These are phyloP conservation scores for Chrysanthemum lavandulifolium DNA, from an alignment of 129 eudicot species.

Conservation along the genomic window DNA sequence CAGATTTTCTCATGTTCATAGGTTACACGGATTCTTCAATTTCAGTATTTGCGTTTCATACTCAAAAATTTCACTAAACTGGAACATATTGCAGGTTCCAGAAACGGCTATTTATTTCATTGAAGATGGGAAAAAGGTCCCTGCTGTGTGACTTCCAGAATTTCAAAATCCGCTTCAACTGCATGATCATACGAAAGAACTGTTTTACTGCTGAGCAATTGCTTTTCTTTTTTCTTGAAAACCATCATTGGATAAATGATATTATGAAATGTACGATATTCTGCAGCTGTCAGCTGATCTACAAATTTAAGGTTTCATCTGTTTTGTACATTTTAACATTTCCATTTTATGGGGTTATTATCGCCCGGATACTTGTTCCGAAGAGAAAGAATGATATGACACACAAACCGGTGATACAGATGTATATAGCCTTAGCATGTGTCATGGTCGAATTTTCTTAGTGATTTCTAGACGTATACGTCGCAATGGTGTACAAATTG, in stretches of 20 bases:
- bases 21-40: neutral
- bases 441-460: too few species aligned
- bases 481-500: too few species aligned
- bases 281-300: neutral
- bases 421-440: neutral
- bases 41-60: neutral
- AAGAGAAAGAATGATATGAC: too few species aligned
- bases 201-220: slow-evolving; percentile 18
- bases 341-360: too few species aligned
- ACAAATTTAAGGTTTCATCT: neutral
- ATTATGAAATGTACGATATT: neutral
- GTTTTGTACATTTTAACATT: too few species aligned
- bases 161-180: neutral
- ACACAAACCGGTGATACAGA: too few species aligned
- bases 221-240: neutral
- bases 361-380: too few species aligned
- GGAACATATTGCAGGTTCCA: slow-evolving; percentile 60
- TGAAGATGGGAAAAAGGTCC: slow-evolving; percentile 94
- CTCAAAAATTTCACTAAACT: neutral
- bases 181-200: slow-evolving; percentile 20
- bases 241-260: too few species aligned
- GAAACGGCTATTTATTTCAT: slow-evolving; percentile 89
- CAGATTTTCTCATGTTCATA: too few species aligned
- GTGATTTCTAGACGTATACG: too few species aligned
- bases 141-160: slow-evolving; percentile 52